phyloP scores from a whole-genome alignment of 805 yeast genomes.

The Teunomyces kruisii region DNA sequence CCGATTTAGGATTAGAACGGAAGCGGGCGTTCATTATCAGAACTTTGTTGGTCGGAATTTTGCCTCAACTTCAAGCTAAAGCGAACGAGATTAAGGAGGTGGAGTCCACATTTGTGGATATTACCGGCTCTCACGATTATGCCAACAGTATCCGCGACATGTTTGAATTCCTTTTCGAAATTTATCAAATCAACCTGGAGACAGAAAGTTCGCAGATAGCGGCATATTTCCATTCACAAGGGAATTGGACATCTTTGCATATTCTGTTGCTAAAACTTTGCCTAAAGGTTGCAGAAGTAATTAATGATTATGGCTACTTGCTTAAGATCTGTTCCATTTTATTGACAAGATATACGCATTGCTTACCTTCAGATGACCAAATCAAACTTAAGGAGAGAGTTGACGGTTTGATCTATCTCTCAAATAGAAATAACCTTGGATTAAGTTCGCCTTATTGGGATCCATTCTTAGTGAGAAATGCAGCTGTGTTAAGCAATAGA shows the following conservation, averaged over 20 bases:
- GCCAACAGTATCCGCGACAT: constrained; percentile 33
- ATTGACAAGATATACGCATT: constrained; percentile 53
- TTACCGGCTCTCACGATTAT: constrained; percentile 9
- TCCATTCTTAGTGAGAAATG: constrained; percentile 56
- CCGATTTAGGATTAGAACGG: constrained; percentile 58
- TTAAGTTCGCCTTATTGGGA: constrained; percentile 65
- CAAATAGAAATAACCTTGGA: constrained; percentile 23
- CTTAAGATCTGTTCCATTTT: constrained; percentile 51
- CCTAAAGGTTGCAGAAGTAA: constrained; percentile 51
- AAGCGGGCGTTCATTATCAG: constrained; percentile 71
- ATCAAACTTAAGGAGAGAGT: constrained; percentile 34
- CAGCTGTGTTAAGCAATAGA: constrained; percentile 30
- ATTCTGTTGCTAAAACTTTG: constrained; percentile 54
- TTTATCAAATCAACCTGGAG: constrained; percentile 52
- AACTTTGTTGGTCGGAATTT: constrained; percentile 54
- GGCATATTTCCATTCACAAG: constrained; percentile 20
- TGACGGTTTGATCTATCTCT: constrained; percentile 17
- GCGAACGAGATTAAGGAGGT: not conserved
- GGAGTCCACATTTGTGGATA: constrained; percentile 4
- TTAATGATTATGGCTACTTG: constrained; percentile 42
- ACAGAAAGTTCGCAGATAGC: constrained; percentile 25
- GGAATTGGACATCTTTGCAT: constrained; percentile 57
- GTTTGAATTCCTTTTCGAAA: constrained; percentile 47
- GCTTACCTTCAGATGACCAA: constrained; percentile 62
- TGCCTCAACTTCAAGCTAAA: constrained; percentile 35